Evolutionary conservation across 441 rosid genomes (phyloP).

Genomic region (Erodium moschatum): DNA sequence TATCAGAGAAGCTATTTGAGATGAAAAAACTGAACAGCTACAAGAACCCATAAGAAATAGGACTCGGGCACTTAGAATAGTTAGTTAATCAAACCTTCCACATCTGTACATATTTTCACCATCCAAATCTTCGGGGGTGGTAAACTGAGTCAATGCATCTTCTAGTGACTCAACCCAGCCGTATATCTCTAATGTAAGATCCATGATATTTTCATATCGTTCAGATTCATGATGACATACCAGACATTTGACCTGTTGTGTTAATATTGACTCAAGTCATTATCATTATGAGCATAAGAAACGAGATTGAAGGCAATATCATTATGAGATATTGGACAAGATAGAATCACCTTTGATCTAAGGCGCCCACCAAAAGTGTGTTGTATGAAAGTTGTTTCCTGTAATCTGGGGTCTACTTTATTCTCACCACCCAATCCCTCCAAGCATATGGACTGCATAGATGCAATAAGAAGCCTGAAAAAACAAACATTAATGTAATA

Average conservation of each 20-base stretch:
- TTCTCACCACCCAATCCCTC: constrained; percentile 71
- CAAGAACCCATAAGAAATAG: not conserved
- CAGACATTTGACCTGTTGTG: constrained; percentile 62
- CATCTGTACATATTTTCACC: constrained; percentile 90
- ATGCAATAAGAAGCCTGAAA: constrained; percentile 60
- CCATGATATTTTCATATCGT: constrained; percentile 77
- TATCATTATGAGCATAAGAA: not conserved
- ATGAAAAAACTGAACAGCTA: not conserved
- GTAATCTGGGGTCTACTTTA: constrained; percentile 55
- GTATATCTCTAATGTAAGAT: constrained; percentile 70
- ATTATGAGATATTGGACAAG: not conserved
- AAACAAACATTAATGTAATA: not conserved
- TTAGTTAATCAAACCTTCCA: constrained; percentile 48
- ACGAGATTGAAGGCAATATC: not conserved
- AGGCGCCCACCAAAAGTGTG: constrained; percentile 77
- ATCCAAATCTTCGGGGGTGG: constrained; percentile 70
- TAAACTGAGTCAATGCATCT: constrained; percentile 78
- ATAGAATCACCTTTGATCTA: constrained; percentile 48
- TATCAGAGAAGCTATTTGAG: not conserved
- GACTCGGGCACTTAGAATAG: not conserved
- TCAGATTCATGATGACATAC: constrained; percentile 73
- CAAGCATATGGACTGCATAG: constrained; percentile 78
- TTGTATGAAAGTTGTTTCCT: constrained; percentile 80
- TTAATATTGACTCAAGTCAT: constrained; percentile 1
- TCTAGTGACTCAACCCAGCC: constrained; percentile 79